Conservation (phyloP, 768 basidiomycete genomes). For the Lactarius hengduanensis region DNA sequence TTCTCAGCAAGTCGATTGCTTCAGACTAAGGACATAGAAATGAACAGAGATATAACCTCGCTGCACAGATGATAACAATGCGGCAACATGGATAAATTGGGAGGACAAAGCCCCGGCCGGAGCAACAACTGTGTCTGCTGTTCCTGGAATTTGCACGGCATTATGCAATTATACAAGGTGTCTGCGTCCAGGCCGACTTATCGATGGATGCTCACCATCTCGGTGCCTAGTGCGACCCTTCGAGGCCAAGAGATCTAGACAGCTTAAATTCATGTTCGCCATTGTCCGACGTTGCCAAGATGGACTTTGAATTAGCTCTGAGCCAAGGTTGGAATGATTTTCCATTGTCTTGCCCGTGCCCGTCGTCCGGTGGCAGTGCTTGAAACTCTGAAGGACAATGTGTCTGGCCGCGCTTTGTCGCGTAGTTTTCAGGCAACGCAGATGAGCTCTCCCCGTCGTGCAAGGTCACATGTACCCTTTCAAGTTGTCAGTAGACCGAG, state of each 20-base stretch:
- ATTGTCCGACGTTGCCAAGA: background rate
- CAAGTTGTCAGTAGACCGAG: too few species aligned
- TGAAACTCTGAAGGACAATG: background rate
- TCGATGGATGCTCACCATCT: background rate
- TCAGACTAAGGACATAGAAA: background rate
- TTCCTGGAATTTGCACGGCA: background rate
- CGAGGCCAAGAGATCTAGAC: background rate
- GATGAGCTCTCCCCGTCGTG: background rate
- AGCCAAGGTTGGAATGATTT: background rate
- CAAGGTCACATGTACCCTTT: background rate
- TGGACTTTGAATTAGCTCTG: background rate
- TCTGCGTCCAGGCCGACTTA: background rate
- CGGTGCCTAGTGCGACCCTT: background rate
- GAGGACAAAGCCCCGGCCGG: constrained; percentile 18
- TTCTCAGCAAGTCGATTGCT: background rate
- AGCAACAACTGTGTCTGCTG: constrained; percentile 5
- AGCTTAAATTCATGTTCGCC: background rate
- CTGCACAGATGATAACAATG: background rate
- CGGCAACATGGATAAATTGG: constrained; percentile 10
- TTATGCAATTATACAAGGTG: background rate
- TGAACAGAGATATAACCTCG: background rate
- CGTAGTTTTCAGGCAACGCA: background rate
- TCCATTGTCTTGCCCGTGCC: background rate
- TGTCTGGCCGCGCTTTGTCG: background rate
- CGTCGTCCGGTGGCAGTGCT: constrained; percentile 1